Conservation (phyloP, 768 basidiomycete species). For the Suillus decipiens region DNA sequence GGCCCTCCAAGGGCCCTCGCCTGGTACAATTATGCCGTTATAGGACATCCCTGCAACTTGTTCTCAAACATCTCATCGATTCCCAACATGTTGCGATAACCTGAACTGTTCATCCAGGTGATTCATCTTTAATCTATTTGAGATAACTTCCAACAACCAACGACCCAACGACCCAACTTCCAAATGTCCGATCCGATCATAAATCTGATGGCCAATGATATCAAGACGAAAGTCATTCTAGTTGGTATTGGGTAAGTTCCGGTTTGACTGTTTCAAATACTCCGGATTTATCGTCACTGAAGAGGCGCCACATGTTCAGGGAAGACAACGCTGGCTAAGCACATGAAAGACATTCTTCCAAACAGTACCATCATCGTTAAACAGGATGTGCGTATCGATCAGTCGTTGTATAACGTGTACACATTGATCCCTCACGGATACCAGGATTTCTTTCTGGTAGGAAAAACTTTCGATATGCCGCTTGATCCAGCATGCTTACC, state of each 20-base stretch:
- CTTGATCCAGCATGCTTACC: not conserved
- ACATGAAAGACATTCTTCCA: slow-evolving; percentile 71
- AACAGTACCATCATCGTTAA: slow-evolving; percentile 84
- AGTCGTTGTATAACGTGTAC: not conserved
- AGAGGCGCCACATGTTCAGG: slow-evolving; percentile 94
- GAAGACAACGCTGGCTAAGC: slow-evolving; percentile 96
- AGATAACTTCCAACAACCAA: not conserved
- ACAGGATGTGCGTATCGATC: slow-evolving; percentile 71
- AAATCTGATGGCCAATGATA: slow-evolving; percentile 17
- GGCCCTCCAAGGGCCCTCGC: not conserved
- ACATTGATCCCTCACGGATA: slow-evolving; percentile 10
- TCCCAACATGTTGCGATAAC: not conserved
- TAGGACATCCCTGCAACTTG: too few relatives aligned
- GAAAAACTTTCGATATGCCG: slow-evolving; percentile 25
- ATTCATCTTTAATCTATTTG: not conserved
- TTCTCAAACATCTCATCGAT: too few relatives aligned
- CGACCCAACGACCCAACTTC: not conserved
- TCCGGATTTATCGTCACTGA: not conserved
- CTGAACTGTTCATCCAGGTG: not conserved
- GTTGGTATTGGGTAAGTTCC: slow-evolving; percentile 57
- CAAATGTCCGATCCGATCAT: slow-evolving; percentile 15
- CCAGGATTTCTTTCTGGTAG: slow-evolving; percentile 91
- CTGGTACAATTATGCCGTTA: not conserved
- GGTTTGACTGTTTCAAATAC: not conserved
- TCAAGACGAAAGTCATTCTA: slow-evolving; percentile 32